phyloP scores from a whole-genome alignment of 768 basidiomycete genomes.

The Termitomyces sp. region DNA sequence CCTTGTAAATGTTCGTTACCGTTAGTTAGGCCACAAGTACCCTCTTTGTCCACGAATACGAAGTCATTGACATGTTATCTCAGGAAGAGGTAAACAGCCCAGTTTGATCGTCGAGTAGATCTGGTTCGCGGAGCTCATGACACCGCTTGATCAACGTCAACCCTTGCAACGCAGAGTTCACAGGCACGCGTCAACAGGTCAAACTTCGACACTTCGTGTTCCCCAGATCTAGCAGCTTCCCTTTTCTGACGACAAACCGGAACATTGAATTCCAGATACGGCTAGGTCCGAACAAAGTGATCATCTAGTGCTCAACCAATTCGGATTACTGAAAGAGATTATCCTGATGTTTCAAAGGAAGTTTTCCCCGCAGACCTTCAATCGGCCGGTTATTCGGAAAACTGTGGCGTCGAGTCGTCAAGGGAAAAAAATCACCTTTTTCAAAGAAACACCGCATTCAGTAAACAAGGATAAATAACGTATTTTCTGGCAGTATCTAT shows the following conservation, averaged over 20 bases:
- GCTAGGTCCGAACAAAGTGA: constrained; percentile 39
- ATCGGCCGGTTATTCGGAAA: constrained; percentile 19
- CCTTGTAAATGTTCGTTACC: constrained; percentile 27
- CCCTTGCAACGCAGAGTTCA: constrained; percentile 37
- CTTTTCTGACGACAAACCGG: constrained; percentile 34
- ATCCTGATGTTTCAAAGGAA: constrained; percentile 30
- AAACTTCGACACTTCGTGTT: constrained; percentile 40
- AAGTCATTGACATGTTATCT: constrained; percentile 41
- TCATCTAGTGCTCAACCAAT: constrained; percentile 30
- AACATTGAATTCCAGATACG: constrained; percentile 45
- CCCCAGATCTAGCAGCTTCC: constrained; percentile 32
- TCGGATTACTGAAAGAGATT: constrained; percentile 23
- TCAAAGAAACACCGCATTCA: constrained; percentile 4
- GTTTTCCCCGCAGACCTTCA: constrained; percentile 15
- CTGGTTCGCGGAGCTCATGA: constrained; percentile 39
- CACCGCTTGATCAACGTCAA: constrained; percentile 38
- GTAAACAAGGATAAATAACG: constrained; percentile 10
- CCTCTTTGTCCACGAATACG: constrained; percentile 33
- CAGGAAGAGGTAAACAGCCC: constrained; percentile 35
- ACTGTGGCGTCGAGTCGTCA: constrained; percentile 22
- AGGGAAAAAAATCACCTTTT: constrained; percentile 2
- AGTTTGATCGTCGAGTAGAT: constrained; percentile 37
- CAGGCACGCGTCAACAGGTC: constrained; percentile 36
- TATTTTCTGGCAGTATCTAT: constrained; percentile 9
- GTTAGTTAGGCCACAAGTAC: constrained; percentile 18